phyloP scores from a whole-genome alignment of 106 monocot genomes.

The Posidonia australis region DNA sequence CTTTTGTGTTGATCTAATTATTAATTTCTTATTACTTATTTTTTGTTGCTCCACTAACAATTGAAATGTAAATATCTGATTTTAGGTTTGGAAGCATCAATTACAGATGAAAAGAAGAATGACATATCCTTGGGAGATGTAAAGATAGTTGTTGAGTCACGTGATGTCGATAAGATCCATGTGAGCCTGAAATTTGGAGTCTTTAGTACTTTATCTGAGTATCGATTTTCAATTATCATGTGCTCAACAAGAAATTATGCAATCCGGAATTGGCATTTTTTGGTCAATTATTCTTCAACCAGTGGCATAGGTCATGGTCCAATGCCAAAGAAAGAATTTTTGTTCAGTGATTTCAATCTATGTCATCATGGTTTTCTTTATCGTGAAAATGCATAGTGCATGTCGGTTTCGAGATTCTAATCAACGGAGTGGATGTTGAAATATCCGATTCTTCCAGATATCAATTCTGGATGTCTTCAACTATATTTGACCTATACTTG shows the following conservation, averaged over 20 bases:
- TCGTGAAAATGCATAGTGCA: too few species aligned
- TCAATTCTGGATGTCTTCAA: too few species aligned
- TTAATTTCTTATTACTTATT: neutral
- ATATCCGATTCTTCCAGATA: too few species aligned
- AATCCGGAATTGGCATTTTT: neutral
- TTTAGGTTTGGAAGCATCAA: slow-evolving; percentile 52
- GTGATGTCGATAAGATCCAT: slow-evolving; percentile 61
- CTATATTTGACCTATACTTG: too few species aligned
- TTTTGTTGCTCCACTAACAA: neutral
- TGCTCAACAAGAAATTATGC: too few species aligned
- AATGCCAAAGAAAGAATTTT: too few species aligned
- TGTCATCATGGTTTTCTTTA: too few species aligned
- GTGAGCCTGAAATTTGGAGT: slow-evolving; percentile 40
- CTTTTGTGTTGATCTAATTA: neutral
- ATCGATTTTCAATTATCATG: neutral
- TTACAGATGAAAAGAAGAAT: slow-evolving; percentile 48
- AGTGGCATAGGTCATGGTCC: too few species aligned
- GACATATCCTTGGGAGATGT: slow-evolving; percentile 53
- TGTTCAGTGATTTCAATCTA: too few species aligned
- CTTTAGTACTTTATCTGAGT: neutral
- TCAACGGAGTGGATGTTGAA: too few species aligned
- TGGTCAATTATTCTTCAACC: too few species aligned
- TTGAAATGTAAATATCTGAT: slow-evolving; percentile 12
- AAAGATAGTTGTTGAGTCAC: slow-evolving; percentile 50
- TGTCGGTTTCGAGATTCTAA: too few species aligned